A percentile compares a stretch with the other conserved stretches of the same genome.
Evolutionary conservation across 2,329 filamentous ascomycete species (phyloP).

Genomic region (Tolypocladium ovalisporum): DNA sequence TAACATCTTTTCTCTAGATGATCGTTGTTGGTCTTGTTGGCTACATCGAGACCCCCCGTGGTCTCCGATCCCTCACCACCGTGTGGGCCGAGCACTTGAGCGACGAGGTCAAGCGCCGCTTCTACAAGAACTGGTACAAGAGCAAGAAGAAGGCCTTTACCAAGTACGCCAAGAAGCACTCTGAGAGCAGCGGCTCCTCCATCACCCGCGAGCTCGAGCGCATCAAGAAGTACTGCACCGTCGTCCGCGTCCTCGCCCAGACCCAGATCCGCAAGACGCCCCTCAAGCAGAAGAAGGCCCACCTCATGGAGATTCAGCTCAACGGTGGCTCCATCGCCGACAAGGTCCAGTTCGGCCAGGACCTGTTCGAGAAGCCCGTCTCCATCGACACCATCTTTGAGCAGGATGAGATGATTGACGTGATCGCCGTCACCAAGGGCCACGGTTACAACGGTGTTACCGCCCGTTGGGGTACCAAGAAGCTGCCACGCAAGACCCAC

Average conservation of each 20-base stretch:
- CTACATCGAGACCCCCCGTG: conserved; percentile 99
- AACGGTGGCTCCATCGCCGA: conserved; percentile 93
- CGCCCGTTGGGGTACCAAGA: conserved; percentile 98
- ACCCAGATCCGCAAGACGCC: conserved; percentile 99
- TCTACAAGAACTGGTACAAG: conserved; percentile 99
- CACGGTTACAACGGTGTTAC: conserved; percentile 98
- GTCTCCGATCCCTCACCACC: conserved; percentile 97
- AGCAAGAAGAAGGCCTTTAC: conserved; percentile 99
- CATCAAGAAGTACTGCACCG: conserved; percentile 99
- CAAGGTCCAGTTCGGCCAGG: conserved; percentile 93
- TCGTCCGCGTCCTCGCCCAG: conserved; percentile 98
- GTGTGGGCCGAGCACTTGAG: conserved; percentile 99
- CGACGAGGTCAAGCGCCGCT: conserved; percentile 97
- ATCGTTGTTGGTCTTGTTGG: conserved; percentile 99
- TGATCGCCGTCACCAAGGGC: conserved; percentile 99
- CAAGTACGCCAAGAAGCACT: conserved; percentile 99
- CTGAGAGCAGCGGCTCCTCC: conserved; percentile 79
- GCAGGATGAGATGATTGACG: conserved; percentile 98
- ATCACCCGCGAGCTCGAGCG: conserved; percentile 97
- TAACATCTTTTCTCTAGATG: conserved; percentile 72
- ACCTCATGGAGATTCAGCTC: conserved; percentile 99
- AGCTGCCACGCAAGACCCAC: conserved; percentile 99
- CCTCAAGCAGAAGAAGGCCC: conserved; percentile 99
- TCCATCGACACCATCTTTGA: conserved; percentile 91
- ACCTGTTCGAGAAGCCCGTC: conserved; percentile 98